Evolutionary conservation across 2,329 filamentous ascomycete species (phyloP).

Genomic region (Aspergillus fumigatiaffinis): DNA sequence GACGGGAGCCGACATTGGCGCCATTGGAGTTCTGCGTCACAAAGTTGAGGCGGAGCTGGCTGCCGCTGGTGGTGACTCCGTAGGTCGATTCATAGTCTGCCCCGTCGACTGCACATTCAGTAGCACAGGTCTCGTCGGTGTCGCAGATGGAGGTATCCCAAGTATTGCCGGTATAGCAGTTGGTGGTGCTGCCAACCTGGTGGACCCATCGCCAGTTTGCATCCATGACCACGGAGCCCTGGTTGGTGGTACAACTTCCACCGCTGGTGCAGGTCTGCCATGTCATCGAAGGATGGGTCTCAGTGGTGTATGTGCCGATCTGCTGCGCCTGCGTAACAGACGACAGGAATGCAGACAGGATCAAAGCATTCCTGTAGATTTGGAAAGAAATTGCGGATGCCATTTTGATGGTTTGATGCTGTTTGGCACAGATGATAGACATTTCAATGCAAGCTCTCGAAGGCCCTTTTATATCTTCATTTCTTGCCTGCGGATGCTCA

Average conservation of each 20-base stretch:
- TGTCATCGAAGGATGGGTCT: slow-evolving; percentile 46
- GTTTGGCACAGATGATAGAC: too few species aligned
- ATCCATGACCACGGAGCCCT: slow-evolving; percentile 51
- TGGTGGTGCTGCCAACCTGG: slow-evolving; percentile 45
- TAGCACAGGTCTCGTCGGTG: slow-evolving; percentile 48
- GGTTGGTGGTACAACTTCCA: slow-evolving; percentile 49
- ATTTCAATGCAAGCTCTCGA: too few species aligned
- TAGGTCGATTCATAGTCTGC: slow-evolving; percentile 52
- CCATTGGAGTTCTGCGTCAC: slow-evolving; percentile 33
- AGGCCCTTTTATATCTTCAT: too few species aligned
- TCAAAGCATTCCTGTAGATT: slow-evolving; percentile 13
- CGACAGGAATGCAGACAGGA: slow-evolving; percentile 10
- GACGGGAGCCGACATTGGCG: slow-evolving; percentile 48
- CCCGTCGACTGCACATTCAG: slow-evolving; percentile 56
- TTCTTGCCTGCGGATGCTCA: too few species aligned
- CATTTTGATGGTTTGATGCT: slow-evolving; percentile 3
- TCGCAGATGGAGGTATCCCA: slow-evolving; percentile 50
- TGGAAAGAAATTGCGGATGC: slow-evolving; percentile 3
- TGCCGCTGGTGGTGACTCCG: slow-evolving; percentile 50
- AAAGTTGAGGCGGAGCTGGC: slow-evolving; percentile 48
- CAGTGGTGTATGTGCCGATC: slow-evolving; percentile 18
- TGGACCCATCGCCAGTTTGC: slow-evolving; percentile 59
- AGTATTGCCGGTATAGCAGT: slow-evolving; percentile 56
- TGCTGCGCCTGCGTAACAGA: slow-evolving; percentile 17
- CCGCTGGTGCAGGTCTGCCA: slow-evolving; percentile 50